Percentiles rank a stretch among this genome's conserved stretches.
phyloP scores from a whole-genome alignment of 176 grass and related monocot species.

The Elaeis guineensis region DNA sequence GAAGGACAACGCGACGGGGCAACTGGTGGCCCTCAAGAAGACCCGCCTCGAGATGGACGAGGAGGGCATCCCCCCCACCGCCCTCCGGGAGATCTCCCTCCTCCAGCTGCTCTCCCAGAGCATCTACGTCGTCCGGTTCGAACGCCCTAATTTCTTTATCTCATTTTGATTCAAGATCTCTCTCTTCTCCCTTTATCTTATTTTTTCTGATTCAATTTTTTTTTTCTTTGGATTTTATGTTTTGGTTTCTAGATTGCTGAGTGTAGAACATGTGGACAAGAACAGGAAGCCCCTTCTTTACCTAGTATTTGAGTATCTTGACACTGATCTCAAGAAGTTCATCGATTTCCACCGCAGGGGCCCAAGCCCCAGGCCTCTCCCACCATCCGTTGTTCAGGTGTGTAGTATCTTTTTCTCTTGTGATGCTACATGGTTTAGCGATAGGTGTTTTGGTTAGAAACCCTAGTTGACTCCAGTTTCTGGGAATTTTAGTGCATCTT shows the following conservation, averaged over 20 bases:
- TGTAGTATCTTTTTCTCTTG: too few relatives aligned
- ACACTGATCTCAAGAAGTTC: slow-evolving; percentile 9
- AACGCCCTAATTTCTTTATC: too few relatives aligned
- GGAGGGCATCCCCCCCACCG: slow-evolving; percentile 6
- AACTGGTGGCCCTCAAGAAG: slow-evolving; percentile 15
- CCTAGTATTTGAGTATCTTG: slow-evolving; percentile 13
- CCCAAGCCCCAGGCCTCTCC: slow-evolving; percentile 37
- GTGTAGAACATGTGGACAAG: slow-evolving; percentile 3
- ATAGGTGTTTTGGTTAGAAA: too few relatives aligned
- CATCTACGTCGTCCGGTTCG: slow-evolving; percentile 5
- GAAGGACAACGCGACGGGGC: slow-evolving; percentile 6
- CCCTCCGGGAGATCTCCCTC: slow-evolving; percentile 12
- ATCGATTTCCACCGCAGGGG: slow-evolving; percentile 46
- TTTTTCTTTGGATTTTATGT: neutral
- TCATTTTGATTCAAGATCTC: neutral
- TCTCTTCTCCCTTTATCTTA: neutral
- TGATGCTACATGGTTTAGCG: too few relatives aligned
- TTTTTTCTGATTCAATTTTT: neutral
- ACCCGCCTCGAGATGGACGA: slow-evolving; percentile 1
- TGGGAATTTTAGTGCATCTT: too few relatives aligned
- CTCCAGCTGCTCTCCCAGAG: slow-evolving; percentile 1
- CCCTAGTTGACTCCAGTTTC: too few relatives aligned
- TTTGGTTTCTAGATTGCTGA: neutral
- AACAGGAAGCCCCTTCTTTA: neutral
- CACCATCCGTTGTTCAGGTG: slow-evolving; percentile 52